These are phyloP conservation scores for Torulaspora gathmanii DNA, from an alignment of 805 yeast genomes.

Conservation along the genomic window DNA sequence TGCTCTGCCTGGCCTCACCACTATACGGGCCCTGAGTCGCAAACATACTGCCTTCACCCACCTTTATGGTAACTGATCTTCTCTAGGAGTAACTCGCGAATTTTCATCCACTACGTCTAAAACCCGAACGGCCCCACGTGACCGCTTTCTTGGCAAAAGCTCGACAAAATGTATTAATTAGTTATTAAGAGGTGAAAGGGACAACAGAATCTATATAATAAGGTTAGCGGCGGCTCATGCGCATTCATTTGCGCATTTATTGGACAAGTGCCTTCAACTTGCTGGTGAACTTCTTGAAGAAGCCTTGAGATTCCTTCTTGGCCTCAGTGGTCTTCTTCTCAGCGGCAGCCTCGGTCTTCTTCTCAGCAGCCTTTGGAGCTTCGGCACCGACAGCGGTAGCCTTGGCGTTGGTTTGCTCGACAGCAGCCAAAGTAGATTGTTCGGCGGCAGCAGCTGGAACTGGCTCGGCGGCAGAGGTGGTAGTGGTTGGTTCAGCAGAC, in stretches of 20 bases:
- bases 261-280: constrained; percentile 13
- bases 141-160: neutral
- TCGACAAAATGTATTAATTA: neutral
- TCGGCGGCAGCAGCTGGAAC: constrained; percentile 11
- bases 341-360: constrained; percentile 11
- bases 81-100: too few relatives aligned
- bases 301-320: constrained; percentile 12
- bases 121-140: neutral
- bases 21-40: constrained; percentile 5
- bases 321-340: constrained; percentile 13
- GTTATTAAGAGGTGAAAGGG: constrained; percentile 2
- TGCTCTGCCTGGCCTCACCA: neutral
- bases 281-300: constrained; percentile 16
- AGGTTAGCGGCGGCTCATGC: neutral
- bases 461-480: constrained; percentile 5
- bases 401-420: constrained; percentile 11
- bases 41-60: constrained; percentile 4
- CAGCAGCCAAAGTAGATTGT: constrained; percentile 1
- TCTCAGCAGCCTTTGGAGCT: constrained; percentile 11
- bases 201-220: neutral
- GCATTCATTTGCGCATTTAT: neutral
- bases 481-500: constrained; percentile 3
- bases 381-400: constrained; percentile 9
- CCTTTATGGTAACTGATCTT: neutral
- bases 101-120: too few relatives aligned